Conservation (phyloP, 2,329 filamentous ascomycete species). For the Hypoxylon sp. region DNA sequence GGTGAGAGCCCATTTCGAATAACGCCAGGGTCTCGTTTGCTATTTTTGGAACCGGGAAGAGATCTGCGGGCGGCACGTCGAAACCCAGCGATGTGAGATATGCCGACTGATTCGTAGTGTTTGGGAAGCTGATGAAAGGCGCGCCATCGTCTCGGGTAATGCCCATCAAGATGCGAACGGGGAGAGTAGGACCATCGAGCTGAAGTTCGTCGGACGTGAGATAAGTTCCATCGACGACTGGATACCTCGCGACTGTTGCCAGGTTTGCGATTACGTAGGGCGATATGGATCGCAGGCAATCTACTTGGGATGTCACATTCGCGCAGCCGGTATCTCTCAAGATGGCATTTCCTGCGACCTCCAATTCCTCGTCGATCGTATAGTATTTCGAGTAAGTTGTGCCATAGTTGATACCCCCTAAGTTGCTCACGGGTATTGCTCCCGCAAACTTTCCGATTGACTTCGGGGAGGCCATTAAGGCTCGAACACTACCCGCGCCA, state of each 20-base stretch:
- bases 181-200: conserved; percentile 62
- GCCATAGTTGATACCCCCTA: conserved; percentile 66
- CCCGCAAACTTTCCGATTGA: conserved; percentile 63
- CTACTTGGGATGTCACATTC: conserved; percentile 63
- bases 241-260: conserved; percentile 63
- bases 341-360: conserved; percentile 64
- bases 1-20: conserved; percentile 68
- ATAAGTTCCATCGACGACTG: conserved; percentile 72
- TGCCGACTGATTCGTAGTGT: conserved; percentile 51
- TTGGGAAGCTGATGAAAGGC: conserved; percentile 66
- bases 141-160: conserved; percentile 69
- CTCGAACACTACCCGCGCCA: conserved; percentile 66
- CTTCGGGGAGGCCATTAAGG: conserved; percentile 64
- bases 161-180: conserved; percentile 70
- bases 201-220: conserved; percentile 63
- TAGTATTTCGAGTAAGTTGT: conserved; percentile 72
- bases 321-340: conserved; percentile 68
- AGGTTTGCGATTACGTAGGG: conserved; percentile 59
- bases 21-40: conserved; percentile 66
- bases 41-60: conserved; percentile 66
- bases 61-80: conserved; percentile 53
- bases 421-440: conserved; percentile 61
- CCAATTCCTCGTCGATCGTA: conserved; percentile 67
- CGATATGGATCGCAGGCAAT: conserved; percentile 66
- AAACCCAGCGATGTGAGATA: conserved; percentile 57